phyloP scores from a whole-genome alignment of 768 basidiomycete genomes.

The Piloderma croceum region DNA sequence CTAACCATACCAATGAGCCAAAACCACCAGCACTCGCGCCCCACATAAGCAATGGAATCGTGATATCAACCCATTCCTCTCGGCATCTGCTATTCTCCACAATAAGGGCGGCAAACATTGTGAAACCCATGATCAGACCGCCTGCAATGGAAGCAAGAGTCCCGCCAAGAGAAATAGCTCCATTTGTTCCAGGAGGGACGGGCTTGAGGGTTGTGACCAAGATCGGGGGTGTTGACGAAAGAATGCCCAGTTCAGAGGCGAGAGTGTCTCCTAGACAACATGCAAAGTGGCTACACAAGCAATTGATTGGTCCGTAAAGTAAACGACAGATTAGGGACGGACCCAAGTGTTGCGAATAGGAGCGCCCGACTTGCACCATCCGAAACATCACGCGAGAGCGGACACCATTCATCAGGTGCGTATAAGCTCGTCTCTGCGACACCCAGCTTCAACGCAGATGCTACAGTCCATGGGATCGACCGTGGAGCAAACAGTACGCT shows the following conservation, averaged over 20 bases:
- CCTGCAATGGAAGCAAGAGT: constrained; percentile 69
- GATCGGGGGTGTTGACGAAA: constrained; percentile 61
- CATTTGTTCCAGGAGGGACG: constrained; percentile 90
- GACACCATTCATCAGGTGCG: constrained; percentile 53
- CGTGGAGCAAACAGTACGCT: constrained; percentile 30
- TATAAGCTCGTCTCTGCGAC: constrained; percentile 24
- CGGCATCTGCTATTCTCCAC: constrained; percentile 59
- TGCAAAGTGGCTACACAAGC: constrained; percentile 79
- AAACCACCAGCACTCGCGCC: constrained; percentile 64
- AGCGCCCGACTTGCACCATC: constrained; percentile 55
- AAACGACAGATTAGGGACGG: constrained; percentile 16
- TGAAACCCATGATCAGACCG: constrained; percentile 64
- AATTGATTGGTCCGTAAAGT: neutral
- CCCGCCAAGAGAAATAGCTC: constrained; percentile 73
- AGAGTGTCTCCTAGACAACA: constrained; percentile 90
- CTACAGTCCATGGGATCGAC: neutral
- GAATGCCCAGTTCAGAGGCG: constrained; percentile 88
- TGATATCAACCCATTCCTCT: constrained; percentile 29
- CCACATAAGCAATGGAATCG: constrained; percentile 45
- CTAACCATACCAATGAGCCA: constrained; percentile 48
- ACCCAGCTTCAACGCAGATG: constrained; percentile 3
- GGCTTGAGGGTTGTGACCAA: constrained; percentile 71
- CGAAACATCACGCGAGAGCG: constrained; percentile 38
- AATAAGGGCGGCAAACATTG: constrained; percentile 50
- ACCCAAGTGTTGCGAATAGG: constrained; percentile 66